Conservation (phyloP, 352 stramenopile species). For the Pythium vanterpoolii region DNA sequence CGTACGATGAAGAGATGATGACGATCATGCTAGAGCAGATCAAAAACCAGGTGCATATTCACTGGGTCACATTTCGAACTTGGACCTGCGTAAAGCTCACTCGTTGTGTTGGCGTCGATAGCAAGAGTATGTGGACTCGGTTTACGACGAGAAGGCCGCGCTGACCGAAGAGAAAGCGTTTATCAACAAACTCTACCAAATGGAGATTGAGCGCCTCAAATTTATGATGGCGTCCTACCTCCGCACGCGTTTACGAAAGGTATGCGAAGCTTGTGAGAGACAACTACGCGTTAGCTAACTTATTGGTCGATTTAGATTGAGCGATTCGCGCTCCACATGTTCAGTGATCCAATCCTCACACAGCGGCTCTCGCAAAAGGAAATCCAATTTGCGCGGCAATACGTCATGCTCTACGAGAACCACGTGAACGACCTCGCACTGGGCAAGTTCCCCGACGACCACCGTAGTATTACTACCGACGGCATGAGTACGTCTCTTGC, state of each 20-base stretch:
- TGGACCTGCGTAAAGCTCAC: not conserved
- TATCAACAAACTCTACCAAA: slow-evolving; percentile 85
- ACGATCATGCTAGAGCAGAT: slow-evolving; percentile 83
- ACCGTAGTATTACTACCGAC: slow-evolving; percentile 49
- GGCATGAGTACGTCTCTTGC: slow-evolving; percentile 51
- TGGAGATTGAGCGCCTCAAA: slow-evolving; percentile 85
- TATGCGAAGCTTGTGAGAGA: slow-evolving; percentile 3
- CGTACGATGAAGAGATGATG: slow-evolving; percentile 77
- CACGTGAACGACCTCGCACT: slow-evolving; percentile 70
- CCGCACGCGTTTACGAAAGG: slow-evolving; percentile 71
- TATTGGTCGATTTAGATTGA: slow-evolving; percentile 48
- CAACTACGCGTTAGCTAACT: not conserved
- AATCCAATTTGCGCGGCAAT: slow-evolving; percentile 72
- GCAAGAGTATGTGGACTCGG: slow-evolving; percentile 83
- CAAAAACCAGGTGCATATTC: slow-evolving; percentile 53
- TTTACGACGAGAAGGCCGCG: slow-evolving; percentile 54
- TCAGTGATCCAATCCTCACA: slow-evolving; percentile 37
- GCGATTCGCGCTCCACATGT: slow-evolving; percentile 61
- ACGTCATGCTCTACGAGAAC: slow-evolving; percentile 59
- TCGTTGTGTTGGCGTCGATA: slow-evolving; percentile 11
- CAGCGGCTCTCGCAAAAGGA: slow-evolving; percentile 73
- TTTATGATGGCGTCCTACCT: slow-evolving; percentile 86
- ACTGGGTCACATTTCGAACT: too few relatives aligned
- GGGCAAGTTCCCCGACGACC: slow-evolving; percentile 60
- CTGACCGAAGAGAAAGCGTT: slow-evolving; percentile 80